phyloP scores from a whole-genome alignment of 345 rosid species.

The Mangifera indica region DNA sequence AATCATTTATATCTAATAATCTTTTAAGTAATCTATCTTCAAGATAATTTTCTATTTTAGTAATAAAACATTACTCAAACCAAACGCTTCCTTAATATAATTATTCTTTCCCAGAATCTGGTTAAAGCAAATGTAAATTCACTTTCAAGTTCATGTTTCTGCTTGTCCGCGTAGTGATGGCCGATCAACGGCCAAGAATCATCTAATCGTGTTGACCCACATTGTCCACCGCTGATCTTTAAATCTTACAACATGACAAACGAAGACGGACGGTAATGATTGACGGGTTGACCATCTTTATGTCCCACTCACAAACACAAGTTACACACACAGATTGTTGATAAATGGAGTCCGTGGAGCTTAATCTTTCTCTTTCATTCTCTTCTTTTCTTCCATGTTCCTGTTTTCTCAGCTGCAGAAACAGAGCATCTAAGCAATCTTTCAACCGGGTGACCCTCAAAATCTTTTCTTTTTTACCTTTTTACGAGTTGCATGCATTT shows the following conservation, averaged over 20 bases:
- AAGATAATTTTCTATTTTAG: too few species aligned
- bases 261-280: conserved; percentile 26
- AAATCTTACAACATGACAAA: not conserved
- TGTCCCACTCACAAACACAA: conserved; percentile 15
- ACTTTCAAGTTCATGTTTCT: not conserved
- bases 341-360: conserved; percentile 16
- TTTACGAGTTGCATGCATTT: not conserved
- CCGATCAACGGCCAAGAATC: conserved; percentile 23
- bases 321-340: conserved; percentile 19
- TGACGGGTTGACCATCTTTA: conserved; percentile 24
- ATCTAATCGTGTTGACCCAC: not conserved
- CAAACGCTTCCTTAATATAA: too few species aligned
- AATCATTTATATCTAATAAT: too few species aligned
- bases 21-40: too few species aligned
- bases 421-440: conserved; percentile 20
- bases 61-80: too few species aligned
- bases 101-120: too few species aligned
- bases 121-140: too few species aligned
- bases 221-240: too few species aligned
- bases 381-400: not conserved
- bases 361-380: not conserved
- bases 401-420: conserved; percentile 14
- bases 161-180: not conserved
- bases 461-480: conserved; percentile 4
- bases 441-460: conserved; percentile 30